phyloP scores from a whole-genome alignment of 148 eudicot genomes.

The Cornus suecica region DNA sequence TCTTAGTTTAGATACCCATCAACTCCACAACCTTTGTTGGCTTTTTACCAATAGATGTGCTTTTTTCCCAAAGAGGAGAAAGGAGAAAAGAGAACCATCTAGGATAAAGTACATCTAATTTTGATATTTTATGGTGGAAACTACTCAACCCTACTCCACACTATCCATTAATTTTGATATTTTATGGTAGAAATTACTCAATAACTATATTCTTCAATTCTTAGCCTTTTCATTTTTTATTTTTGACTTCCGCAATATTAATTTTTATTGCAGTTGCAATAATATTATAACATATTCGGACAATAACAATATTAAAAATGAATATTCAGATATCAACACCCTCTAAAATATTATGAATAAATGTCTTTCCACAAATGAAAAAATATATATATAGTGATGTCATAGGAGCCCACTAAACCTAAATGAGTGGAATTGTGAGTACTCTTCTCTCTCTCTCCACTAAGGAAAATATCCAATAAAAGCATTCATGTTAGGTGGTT shows the following conservation, averaged over 20 bases:
- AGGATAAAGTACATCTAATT: background rate
- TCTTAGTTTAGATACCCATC: background rate
- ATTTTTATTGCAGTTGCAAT: no score
- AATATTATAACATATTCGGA: no score
- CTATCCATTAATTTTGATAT: background rate
- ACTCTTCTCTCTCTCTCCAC: background rate
- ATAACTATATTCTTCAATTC: background rate
- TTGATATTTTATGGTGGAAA: background rate
- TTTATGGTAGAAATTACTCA: background rate
- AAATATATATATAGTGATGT: no score
- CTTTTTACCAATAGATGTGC: background rate
- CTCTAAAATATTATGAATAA: no score
- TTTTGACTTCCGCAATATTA: no score
- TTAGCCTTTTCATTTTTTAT: no score
- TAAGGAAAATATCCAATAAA: background rate
- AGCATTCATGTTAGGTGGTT: background rate
- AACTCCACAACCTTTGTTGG: background rate
- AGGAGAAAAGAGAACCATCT: no score
- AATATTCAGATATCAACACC: no score
- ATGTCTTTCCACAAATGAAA: background rate
- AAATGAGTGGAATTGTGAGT: background rate
- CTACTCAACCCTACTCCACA: background rate
- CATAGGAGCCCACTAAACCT: background rate
- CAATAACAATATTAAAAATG: no score
- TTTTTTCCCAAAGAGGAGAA: background rate